Conservation (phyloP, 208 protist genomes). For the Porcisia deanei region DNA sequence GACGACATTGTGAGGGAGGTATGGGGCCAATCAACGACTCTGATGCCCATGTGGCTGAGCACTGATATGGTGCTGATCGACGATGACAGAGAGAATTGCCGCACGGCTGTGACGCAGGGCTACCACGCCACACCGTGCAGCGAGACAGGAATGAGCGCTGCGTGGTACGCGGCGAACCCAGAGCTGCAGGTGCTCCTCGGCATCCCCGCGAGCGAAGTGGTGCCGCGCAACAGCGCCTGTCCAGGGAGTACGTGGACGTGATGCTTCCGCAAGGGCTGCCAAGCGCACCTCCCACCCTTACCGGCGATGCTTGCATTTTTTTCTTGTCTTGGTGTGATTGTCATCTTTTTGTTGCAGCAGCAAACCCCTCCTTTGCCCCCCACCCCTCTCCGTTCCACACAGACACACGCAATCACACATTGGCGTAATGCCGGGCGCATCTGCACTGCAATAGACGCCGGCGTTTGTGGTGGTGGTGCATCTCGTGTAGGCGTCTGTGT, state of each 20-base stretch:
- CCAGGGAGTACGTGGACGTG: neutral
- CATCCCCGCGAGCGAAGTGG: slow-evolving; percentile 23
- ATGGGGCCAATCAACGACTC: neutral
- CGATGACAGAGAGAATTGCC: slow-evolving; percentile 42
- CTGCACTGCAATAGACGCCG: neutral
- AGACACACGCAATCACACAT: neutral
- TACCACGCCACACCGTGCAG: slow-evolving; percentile 36
- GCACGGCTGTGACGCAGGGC: slow-evolving; percentile 32
- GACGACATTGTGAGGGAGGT: neutral
- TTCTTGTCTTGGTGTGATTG: neutral
- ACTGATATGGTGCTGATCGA: slow-evolving; percentile 46
- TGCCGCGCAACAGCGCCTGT: neutral
- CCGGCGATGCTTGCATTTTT: neutral
- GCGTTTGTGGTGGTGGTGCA: neutral
- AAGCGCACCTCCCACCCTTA: too few species aligned
- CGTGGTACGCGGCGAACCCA: slow-evolving; percentile 25
- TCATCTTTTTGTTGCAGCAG: neutral
- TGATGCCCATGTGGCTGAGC: slow-evolving; percentile 40
- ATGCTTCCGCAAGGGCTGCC: neutral
- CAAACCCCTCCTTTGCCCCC: too few species aligned
- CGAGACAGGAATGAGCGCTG: slow-evolving; percentile 26
- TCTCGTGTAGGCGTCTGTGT: neutral
- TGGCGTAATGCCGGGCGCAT: neutral
- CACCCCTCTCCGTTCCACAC: neutral
- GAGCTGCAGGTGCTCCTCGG: slow-evolving; percentile 35